These are phyloP conservation scores for Remersonia thermophila DNA, from an alignment of 2,329 filamentous ascomycete genomes.

Conservation along the genomic window DNA sequence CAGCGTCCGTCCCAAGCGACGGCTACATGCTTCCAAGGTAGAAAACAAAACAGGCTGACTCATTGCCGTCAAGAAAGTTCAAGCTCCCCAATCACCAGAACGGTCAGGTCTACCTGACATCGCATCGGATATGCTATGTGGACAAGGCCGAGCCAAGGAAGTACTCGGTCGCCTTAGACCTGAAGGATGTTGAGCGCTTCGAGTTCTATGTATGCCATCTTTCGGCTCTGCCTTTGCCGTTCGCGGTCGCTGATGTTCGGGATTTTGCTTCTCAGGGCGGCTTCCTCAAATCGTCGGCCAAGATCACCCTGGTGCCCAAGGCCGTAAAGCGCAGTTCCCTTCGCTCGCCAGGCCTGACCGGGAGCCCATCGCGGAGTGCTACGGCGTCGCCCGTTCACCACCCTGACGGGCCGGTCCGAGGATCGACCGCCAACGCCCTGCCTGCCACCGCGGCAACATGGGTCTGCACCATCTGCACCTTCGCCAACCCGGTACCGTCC, in stretches of 20 bases:
- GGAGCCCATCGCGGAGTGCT: constrained; percentile 31
- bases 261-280: constrained; percentile 46
- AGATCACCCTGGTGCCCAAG: constrained; percentile 82
- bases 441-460: constrained; percentile 60
- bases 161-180: constrained; percentile 70
- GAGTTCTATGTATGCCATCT: constrained; percentile 62
- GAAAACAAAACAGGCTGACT: constrained; percentile 1
- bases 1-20: no score
- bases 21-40: no score
- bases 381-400: constrained; percentile 35
- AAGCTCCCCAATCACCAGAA: constrained; percentile 92
- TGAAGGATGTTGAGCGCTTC: constrained; percentile 81
- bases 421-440: constrained; percentile 32
- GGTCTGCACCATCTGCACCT: constrained; percentile 93
- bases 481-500: constrained; percentile 81
- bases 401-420: constrained; percentile 30
- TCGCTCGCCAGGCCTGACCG: constrained; percentile 35
- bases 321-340: constrained; percentile 53
- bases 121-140: constrained; percentile 90
- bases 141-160: constrained; percentile 76
- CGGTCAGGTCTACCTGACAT: constrained; percentile 92
- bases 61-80: constrained; percentile 54
- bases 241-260: constrained; percentile 12
- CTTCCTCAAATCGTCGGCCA: constrained; percentile 88
- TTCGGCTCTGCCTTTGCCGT: no score